phyloP scores from a whole-genome alignment of 495 filamentous ascomycete species.

The Neurospora sp. region DNA sequence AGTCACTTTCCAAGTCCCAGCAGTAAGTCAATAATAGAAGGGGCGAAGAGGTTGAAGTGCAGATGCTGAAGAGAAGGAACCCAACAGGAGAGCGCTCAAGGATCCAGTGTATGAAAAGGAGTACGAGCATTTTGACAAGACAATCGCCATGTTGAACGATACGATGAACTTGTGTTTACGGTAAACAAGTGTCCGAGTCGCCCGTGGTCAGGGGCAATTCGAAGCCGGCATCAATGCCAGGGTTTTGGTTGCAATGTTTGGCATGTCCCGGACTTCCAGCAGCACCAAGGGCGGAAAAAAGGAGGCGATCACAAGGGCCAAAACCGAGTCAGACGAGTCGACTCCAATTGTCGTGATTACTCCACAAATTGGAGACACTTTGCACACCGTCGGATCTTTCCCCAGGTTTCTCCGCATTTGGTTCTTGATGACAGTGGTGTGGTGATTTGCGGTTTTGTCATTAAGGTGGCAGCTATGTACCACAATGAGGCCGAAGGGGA shows the following conservation, averaged over 20 bases:
- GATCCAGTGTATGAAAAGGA: slow-evolving; percentile 13
- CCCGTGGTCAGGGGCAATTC: background rate
- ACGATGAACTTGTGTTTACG: slow-evolving; percentile 58
- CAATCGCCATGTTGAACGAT: slow-evolving; percentile 61
- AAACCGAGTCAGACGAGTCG: background rate
- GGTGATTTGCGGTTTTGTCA: background rate
- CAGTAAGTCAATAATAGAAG: slow-evolving; percentile 4
- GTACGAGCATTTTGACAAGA: slow-evolving; percentile 53
- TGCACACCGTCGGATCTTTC: background rate
- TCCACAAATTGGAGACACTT: background rate
- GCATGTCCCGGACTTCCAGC: background rate
- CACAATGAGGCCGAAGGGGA: background rate
- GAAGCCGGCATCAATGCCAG: background rate
- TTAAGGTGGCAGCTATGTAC: background rate
- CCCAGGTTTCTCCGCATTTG: background rate
- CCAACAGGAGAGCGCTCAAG: background rate
- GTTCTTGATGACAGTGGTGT: background rate
- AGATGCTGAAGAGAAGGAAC: background rate
- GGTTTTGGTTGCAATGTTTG: background rate
- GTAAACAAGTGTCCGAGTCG: slow-evolving; percentile 28
- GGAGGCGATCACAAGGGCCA: background rate
- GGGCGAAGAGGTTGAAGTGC: background rate
- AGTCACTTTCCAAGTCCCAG: background rate
- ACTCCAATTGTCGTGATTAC: background rate
- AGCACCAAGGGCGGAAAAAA: background rate